A percentile compares a stretch with the other conserved stretches of the same genome.
Conservation (phyloP, 495 filamentous ascomycete species). For the Neurospora sp. region DNA sequence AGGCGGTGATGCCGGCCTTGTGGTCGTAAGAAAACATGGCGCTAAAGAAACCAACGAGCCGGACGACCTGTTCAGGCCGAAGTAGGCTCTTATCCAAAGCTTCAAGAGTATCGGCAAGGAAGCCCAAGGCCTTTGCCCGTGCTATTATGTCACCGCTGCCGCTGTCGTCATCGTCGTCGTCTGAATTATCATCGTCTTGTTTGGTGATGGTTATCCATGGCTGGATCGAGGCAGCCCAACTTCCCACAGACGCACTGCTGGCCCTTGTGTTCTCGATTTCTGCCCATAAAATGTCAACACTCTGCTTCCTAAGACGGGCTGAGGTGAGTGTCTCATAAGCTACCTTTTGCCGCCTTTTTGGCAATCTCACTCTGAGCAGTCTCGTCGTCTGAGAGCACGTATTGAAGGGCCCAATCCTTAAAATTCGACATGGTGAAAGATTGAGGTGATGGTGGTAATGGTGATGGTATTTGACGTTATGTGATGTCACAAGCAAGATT, state of each 20-base stretch:
- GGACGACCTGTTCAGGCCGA: conserved; percentile 31
- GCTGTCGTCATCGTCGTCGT: conserved; percentile 10
- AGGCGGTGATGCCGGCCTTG: conserved; percentile 39
- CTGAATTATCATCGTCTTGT: conserved; percentile 10
- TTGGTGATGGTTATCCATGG: conserved; percentile 33
- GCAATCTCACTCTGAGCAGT: conserved; percentile 22
- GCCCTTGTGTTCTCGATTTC: conserved; percentile 34
- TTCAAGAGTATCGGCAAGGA: conserved; percentile 36
- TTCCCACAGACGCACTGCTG: conserved; percentile 31
- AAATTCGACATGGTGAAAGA: conserved; percentile 31
- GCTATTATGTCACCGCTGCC: conserved; percentile 32
- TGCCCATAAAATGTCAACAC: conserved; percentile 2
- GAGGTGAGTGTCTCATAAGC: conserved; percentile 1
- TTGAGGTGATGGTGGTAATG: conserved; percentile 1
- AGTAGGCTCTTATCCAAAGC: conserved; percentile 26
- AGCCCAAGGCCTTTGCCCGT: conserved; percentile 33
- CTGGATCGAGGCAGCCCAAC: conserved; percentile 39
- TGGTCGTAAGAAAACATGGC: conserved; percentile 41
- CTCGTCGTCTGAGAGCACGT: conserved; percentile 37
- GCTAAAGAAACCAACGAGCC: conserved; percentile 38
- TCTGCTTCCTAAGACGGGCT: neutral
- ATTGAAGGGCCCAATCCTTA: conserved; percentile 36
- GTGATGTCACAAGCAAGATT: neutral
- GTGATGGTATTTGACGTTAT: neutral
- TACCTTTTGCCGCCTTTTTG: conserved; percentile 32